Base-by-base conservation (phyloP, 2,329 filamentous ascomycete genomes). In the Alternaria ethzedia region DNA sequence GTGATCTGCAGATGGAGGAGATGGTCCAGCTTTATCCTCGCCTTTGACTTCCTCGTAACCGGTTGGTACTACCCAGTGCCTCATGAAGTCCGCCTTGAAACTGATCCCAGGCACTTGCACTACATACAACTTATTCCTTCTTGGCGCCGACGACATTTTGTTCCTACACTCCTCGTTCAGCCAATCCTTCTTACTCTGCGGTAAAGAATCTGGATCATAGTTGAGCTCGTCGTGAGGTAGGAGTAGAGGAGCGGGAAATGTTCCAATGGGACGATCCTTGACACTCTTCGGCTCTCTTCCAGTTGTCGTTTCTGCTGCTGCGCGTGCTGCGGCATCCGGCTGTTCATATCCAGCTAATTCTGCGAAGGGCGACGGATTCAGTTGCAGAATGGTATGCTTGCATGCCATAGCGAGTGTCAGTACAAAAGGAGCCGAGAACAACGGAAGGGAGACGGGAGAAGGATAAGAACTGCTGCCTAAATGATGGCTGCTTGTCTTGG, bases 141-240 rank as follows among this genome's bases (percentile, higher is more conserved):
- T 81, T 17, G 26, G 44, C 11, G 72, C 59, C 0, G 46, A 20
- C 4, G 83, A 87, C 3, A 88, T 75, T 13, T 82, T 78, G 60
- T 89, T 89, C 6, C 87, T 78, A 3, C 32, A 15, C 20, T 70
- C 66, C 25, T 79, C 77, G 0, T 80, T 68, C 2, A 82, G 65
- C 87, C 87, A 91, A 0, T 82, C 81, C 26, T 81, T 79, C 45
- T 88, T 79, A 43, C 81, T 85, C 65, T 91, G 88, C 0, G 84
- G 77, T 1, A 83, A 80, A 43, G 81, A 82, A 6, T 83, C 79
- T 1, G 86, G 84, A 43, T 90, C 85, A 32, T 82, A 76, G 0
- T 85, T 83, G 1, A 91, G 80, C 20, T 87, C 86, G 70, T 91
- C 89, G 3, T 80, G 82, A 0, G 89, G 89, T 0, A 91, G 78